Evolutionary conservation across 768 basidiomycete genomes (phyloP).

Genomic region (Pleurotus pulmonarius): DNA sequence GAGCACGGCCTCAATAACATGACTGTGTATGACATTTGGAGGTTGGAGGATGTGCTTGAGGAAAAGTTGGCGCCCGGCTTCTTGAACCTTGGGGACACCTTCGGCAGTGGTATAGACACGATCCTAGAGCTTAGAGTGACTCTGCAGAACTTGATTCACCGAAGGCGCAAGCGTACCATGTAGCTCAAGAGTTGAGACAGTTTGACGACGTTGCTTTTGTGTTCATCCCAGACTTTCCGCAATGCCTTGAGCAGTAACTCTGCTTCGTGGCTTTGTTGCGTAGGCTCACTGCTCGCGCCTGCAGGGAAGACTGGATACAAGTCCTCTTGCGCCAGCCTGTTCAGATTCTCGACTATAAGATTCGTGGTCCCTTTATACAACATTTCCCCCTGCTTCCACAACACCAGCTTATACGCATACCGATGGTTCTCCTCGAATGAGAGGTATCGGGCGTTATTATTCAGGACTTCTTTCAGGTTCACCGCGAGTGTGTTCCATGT

Average conservation of each 20-base stretch:
- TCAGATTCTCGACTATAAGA: slow-evolving; percentile 81
- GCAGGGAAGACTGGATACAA: slow-evolving; percentile 85
- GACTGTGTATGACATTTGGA: slow-evolving; percentile 66
- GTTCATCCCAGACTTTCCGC: slow-evolving; percentile 90
- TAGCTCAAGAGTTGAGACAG: slow-evolving; percentile 90
- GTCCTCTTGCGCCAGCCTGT: slow-evolving; percentile 67
- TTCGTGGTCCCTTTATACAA: slow-evolving; percentile 82
- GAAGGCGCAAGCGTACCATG: slow-evolving; percentile 63
- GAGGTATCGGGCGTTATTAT: slow-evolving; percentile 85
- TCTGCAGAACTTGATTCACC: slow-evolving; percentile 7
- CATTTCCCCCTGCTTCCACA: slow-evolving; percentile 78
- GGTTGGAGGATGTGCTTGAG: slow-evolving; percentile 72
- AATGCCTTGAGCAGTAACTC: slow-evolving; percentile 83
- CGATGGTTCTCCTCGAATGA: slow-evolving; percentile 94
- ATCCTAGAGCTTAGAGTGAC: slow-evolving; percentile 53
- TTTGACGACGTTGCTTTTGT: slow-evolving; percentile 83
- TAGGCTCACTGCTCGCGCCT: slow-evolving; percentile 58
- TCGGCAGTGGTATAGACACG: slow-evolving; percentile 77
- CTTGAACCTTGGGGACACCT: slow-evolving; percentile 75
- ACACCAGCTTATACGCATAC: slow-evolving; percentile 92
- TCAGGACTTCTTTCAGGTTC: slow-evolving; percentile 93
- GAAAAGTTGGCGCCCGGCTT: slow-evolving; percentile 82
- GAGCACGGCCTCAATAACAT: slow-evolving; percentile 78
- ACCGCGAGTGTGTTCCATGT: slow-evolving; percentile 78
- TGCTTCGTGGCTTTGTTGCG: slow-evolving; percentile 77